Evolutionary conservation across 2,329 filamentous ascomycete species (phyloP), one percentile per base, ranked within the genome.

Genomic region (Stagonosporopsis vannaccii): DNA sequence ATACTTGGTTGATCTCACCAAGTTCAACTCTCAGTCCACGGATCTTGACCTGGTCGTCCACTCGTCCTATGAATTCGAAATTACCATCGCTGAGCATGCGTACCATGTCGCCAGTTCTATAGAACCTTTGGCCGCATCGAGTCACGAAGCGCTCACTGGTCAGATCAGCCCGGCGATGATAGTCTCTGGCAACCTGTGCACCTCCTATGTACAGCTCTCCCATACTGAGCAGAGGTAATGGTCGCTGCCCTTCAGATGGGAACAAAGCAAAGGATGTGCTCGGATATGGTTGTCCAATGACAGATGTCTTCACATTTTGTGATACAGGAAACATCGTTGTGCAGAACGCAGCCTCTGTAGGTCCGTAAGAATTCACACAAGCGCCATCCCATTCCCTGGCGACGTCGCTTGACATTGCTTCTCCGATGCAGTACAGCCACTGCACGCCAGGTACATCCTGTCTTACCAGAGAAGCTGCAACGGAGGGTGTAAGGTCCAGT

Each of bases 201-300:
- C 80, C 80, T 36, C 78, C 77, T 42, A 82, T 78, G 41, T 76
- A 79, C 13, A 82, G 66, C 61, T 82, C 80, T 8, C 79, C 79
- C 6, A 73, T 60, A 11, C 75, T 74, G 48, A 79, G 69, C 1
- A 74, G 44, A n/a, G 78, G 77, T 22, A 79, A 51, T 9, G 70
- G 65, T 13, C 63, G 61, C 23, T 71, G 60, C 7, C 70, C 68
- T 19, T 72, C 47, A 19, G 61, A 43, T 2, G 75, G 63, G 26
- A 78, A 68, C 6, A 80, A 61, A 4, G 69, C 70, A 45, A 80
- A 78, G 12, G 73, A 75, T 8, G 77, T 77, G 6, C 72, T 75
- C 23, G 73, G 68, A 43, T 79, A 79, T 3, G 78, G 78, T 35
- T 68, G 73, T 8, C 78, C 78, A 30, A 80, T 78, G 32, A 79